Evolutionary conservation across 305 asterid genomes (phyloP).

Genomic region (Caryopteris hybrid): DNA sequence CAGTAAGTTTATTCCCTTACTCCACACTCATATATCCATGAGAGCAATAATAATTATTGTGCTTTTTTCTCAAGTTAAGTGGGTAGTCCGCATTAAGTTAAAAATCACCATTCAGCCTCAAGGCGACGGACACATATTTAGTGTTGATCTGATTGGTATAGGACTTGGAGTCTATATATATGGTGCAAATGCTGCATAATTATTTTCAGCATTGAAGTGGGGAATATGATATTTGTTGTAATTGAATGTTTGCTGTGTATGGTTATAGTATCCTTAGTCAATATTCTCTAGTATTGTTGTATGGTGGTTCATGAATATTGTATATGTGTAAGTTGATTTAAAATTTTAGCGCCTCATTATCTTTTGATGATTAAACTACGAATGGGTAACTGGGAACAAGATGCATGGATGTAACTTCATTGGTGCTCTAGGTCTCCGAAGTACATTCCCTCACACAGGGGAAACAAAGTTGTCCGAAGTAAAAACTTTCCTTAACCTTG

Average conservation of each 20-base stretch:
- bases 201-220: not conserved
- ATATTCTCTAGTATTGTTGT: not conserved
- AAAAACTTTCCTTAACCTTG: not conserved
- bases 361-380: not conserved
- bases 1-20: conserved; percentile 46
- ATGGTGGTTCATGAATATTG: not conserved
- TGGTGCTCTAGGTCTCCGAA: not conserved
- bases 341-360: not conserved
- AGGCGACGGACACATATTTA: not conserved
- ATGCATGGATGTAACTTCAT: not conserved
- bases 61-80: not conserved
- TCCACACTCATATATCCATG: not conserved
- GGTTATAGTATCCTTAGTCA: not conserved
- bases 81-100: not conserved
- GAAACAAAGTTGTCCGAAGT: too few species aligned
- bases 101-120: not conserved
- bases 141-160: conserved; percentile 9
- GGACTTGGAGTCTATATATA: not conserved
- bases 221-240: not conserved
- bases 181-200: not conserved
- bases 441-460: too few species aligned
- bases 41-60: not conserved
- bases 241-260: not conserved
- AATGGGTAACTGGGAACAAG: not conserved
- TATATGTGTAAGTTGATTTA: not conserved